These are phyloP conservation scores for Fusarium sp. DNA, from an alignment of 2,329 filamentous ascomycete genomes.

Conservation along the genomic window DNA sequence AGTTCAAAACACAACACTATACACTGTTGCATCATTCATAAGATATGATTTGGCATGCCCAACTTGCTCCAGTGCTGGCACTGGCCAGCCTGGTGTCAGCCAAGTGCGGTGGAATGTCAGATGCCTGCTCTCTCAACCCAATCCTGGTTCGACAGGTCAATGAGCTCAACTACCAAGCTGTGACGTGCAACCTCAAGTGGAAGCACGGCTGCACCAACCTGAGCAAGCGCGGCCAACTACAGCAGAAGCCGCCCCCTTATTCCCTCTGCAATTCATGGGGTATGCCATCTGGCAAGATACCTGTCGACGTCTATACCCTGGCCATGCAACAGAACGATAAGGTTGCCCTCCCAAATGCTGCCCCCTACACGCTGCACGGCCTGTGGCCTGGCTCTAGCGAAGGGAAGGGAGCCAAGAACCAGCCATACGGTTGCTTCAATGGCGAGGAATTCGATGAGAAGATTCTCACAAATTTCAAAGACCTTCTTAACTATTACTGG, in stretches of 20 bases:
- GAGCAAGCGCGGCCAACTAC: background rate
- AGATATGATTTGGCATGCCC: conserved; percentile 8
- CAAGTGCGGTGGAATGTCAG: background rate
- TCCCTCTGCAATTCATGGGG: background rate
- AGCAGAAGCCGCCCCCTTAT: conserved; percentile 3
- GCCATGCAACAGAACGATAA: background rate
- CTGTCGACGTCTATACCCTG: background rate
- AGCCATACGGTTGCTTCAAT: background rate
- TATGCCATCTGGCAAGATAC: background rate
- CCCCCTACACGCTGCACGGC: background rate
- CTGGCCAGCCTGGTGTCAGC: background rate
- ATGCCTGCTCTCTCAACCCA: conserved; percentile 8
- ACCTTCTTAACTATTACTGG: background rate
- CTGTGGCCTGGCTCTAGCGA: background rate
- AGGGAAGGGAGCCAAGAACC: background rate
- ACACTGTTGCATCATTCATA: background rate
- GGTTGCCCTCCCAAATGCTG: rapidly evolving
- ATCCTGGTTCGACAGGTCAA: background rate
- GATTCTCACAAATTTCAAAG: background rate
- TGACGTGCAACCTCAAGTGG: conserved; percentile 5
- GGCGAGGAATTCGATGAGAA: conserved; percentile 6
- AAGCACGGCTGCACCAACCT: rapidly evolving
- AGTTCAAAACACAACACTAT: background rate
- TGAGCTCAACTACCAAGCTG: background rate
- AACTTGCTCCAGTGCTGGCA: background rate